Base-by-base conservation (phyloP, 75 land plant species). In the Sequoiadendron giganteum region DNA sequence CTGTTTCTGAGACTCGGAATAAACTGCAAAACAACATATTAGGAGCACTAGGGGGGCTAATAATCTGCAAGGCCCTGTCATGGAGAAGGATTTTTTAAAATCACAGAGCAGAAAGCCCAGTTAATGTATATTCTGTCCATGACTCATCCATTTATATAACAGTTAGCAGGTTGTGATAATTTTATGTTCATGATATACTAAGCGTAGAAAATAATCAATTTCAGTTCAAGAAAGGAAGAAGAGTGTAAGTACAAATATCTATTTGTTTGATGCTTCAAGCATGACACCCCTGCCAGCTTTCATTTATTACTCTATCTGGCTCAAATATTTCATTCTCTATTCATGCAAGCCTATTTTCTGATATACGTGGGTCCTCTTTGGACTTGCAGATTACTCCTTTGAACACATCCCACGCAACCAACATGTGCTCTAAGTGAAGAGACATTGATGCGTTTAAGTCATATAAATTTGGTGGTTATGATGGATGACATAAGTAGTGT, bases 1-100 rank as follows among this genome's bases (percentile, higher is more conserved):
- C 84, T 82, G 84, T 82, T 5, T 47, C 30, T 82, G 84, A 82
- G 52, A 45, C 18, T 82, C 34, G 3, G 84, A n/a, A n/a, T 47
- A 47, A 82, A 30, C n/a, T 45, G 48, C 84, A 13, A 82, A 43
- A 47, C 52, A 82, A 42, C 48, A 82, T 82, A 47, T 82, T 82
- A 45, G 6, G 47, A 80, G 83, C 42, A 80, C 42, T 18, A 80
- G 2, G 1, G 25, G 83, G 28, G 83, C 45, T 40, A 45, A 39
- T 42, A 80, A 34, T 39, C 28, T 80, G n/a, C 45, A 42, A 80
- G 47, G 39, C 42, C 45, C 48, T 80, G 45, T 28, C 42, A 42
- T 75, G 11, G 34, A 34, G 36, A 34, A 75, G 38, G 34, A 75
- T 2, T 75, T 0, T 34, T 75, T 16, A 16, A 75, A 34, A 75